phyloP scores from a whole-genome alignment of 352 stramenopile genomes.

The Phytophthora cactorum region DNA sequence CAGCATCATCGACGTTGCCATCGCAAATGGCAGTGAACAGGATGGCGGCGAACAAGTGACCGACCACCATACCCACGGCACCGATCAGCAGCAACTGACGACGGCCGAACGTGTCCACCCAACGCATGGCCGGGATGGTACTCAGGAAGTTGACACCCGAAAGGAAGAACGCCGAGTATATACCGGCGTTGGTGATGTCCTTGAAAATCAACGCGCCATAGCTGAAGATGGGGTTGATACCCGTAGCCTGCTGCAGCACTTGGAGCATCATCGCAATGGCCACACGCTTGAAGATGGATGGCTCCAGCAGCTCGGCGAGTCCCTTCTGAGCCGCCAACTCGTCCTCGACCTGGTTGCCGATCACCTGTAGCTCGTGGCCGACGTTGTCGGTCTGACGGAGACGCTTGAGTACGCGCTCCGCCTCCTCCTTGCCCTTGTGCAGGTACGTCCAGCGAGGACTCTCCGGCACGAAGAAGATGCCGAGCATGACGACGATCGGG shows the following conservation, averaged over 20 bases:
- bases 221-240: slow-evolving; percentile 58
- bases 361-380: slow-evolving; percentile 45
- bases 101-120: slow-evolving; percentile 50
- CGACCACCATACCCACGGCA: slow-evolving; percentile 50
- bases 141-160: slow-evolving; percentile 56
- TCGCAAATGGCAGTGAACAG: slow-evolving; percentile 49
- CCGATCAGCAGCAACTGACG: slow-evolving; percentile 50
- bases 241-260: slow-evolving; percentile 55
- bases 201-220: slow-evolving; percentile 61
- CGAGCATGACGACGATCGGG: too few relatives aligned
- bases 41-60: slow-evolving; percentile 45
- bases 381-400: slow-evolving; percentile 50
- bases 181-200: slow-evolving; percentile 46
- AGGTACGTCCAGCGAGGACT: slow-evolving; percentile 50
- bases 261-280: slow-evolving; percentile 54
- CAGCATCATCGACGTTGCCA: slow-evolving; percentile 40
- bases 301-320: slow-evolving; percentile 43
- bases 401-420: slow-evolving; percentile 40
- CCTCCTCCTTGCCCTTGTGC: slow-evolving; percentile 49
- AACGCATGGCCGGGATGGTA: slow-evolving; percentile 59
- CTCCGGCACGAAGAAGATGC: too few relatives aligned
- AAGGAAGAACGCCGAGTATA: slow-evolving; percentile 51
- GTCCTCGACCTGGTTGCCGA: slow-evolving; percentile 49
- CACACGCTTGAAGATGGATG: slow-evolving; percentile 47
- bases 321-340: slow-evolving; percentile 35